Evolutionary conservation across 345 rosid species (phyloP), one percentile per base, ranked within the genome.

Genomic region (Salix exigua): DNA sequence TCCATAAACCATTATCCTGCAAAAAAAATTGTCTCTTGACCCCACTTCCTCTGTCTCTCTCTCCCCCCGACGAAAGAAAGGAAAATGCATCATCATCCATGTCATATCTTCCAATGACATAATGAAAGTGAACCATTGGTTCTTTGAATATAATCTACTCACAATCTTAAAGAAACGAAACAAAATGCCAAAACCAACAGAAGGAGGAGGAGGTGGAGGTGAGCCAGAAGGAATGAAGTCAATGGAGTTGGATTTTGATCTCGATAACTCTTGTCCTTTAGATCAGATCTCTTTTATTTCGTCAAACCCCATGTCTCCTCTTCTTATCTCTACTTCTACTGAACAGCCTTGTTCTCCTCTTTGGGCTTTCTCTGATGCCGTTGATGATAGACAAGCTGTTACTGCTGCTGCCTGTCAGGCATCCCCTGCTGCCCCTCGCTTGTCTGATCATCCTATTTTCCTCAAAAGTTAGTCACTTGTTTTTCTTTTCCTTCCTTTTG

Each of bases 281-380:
- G 97, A 93, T 85, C 97, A 89, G 85, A 81, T 88, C 80, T 79
- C 87, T 21, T 85, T 83, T 35, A 70, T 74, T 12, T 68, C 51
- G 58, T 78, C 91, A 17, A 87, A 82, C 62, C 93, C 90, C 73
- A 76, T 82, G 82, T 92, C 97, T 64, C 93, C 97, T 0, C 70
- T 86, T 58, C 40, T 88, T 77, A 18, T 84, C 30, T 83, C 97
- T 12, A 77, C 92, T 46, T 73, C 92, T 58, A 23, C 23, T 30
- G 97, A 91, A 37, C 94, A 80, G 70, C 97, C 97, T 68, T 83
- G 85, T 81, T 93, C 99, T 62, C 97, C 99, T 83, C 94, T 95
- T 37, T 93, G 97, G 96, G 91, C 93, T 35, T 95, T 95, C 87
- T 86, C 97, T 64, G 97, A 89, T 37, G 84, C 50, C 40, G 89